These are phyloP conservation scores for Halophytophthora batemanensis DNA, from an alignment of 352 stramenopile species.

Conservation along the genomic window DNA sequence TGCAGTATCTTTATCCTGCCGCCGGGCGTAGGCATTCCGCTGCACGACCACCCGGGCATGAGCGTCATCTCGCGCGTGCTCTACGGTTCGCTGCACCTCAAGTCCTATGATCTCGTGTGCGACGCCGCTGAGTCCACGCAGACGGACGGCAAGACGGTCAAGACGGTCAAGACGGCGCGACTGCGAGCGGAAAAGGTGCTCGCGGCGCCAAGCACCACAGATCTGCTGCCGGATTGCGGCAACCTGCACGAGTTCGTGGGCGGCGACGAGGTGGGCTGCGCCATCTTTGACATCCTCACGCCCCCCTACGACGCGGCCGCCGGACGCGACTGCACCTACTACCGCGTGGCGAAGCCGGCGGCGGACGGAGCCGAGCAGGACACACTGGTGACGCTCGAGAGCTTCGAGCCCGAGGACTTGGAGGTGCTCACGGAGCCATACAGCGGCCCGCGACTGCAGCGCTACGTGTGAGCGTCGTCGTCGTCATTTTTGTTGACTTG, in stretches of 20 bases:
- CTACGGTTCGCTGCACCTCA: constrained; percentile 66
- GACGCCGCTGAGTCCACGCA: neutral
- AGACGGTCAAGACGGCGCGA: constrained; percentile 33
- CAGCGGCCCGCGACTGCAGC: constrained; percentile 35
- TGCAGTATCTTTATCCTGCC: constrained; percentile 82
- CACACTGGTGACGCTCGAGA: constrained; percentile 39
- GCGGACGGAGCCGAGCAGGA: constrained; percentile 9
- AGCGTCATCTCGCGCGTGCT: constrained; percentile 81
- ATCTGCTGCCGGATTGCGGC: constrained; percentile 61
- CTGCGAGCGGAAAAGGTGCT: constrained; percentile 40
- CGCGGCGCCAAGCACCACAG: constrained; percentile 57
- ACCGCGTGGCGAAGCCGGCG: constrained; percentile 36
- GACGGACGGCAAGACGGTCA: constrained; percentile 9
- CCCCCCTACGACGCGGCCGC: constrained; percentile 72
- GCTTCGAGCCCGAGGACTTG: constrained; percentile 52
- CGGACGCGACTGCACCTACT: constrained; percentile 76
- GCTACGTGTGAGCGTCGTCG: constrained; percentile 13
- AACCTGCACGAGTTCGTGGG: constrained; percentile 82
- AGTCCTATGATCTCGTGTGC: constrained; percentile 54
- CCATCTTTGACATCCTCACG: constrained; percentile 85
- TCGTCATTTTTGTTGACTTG: neutral
- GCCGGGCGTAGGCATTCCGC: constrained; percentile 59
- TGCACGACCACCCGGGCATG: constrained; percentile 86
- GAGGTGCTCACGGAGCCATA: constrained; percentile 51
- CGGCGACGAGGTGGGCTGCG: constrained; percentile 65